Percentiles rank a stretch among this genome's conserved stretches.
Conservation (phyloP, 352 stramenopile genomes). For the Phytophthora litchii region DNA sequence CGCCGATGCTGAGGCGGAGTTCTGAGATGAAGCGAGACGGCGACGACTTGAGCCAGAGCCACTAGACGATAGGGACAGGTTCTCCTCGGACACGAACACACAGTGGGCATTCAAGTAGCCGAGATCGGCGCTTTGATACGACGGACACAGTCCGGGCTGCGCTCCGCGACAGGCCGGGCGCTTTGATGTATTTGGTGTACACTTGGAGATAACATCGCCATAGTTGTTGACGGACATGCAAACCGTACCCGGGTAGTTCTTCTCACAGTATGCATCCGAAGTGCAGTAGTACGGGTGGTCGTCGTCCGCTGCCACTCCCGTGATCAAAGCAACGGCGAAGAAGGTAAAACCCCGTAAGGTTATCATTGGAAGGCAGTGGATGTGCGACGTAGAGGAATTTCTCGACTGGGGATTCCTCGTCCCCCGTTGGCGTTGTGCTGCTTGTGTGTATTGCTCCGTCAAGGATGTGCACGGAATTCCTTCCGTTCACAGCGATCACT, state of each 20-base stretch:
- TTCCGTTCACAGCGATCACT: slow-evolving; percentile 4
- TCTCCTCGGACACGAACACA: slow-evolving; percentile 77
- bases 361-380: no score
- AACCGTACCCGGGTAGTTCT: slow-evolving; percentile 66
- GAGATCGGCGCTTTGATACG: slow-evolving; percentile 72
- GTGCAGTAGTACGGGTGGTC: slow-evolving; percentile 60
- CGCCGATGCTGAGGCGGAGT: slow-evolving; percentile 11
- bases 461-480: slow-evolving; percentile 21
- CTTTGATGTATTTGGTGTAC: slow-evolving; percentile 79
- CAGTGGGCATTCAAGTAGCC: slow-evolving; percentile 86
- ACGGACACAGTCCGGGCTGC: slow-evolving; percentile 75
- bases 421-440: slow-evolving; percentile 3
- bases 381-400: neutral
- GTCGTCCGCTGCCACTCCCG: slow-evolving; percentile 31
- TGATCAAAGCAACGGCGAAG: slow-evolving; percentile 37
- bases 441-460: slow-evolving; percentile 11
- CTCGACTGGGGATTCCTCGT: no score
- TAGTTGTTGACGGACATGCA: slow-evolving; percentile 85
- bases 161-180: slow-evolving; percentile 74
- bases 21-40: slow-evolving; percentile 18
- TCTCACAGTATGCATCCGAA: slow-evolving; percentile 72
- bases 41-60: slow-evolving; percentile 23
- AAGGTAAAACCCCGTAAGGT: slow-evolving; percentile 34
- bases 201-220: slow-evolving; percentile 75
- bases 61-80: slow-evolving; percentile 27